These are phyloP conservation scores for Mycosphaerella sp. DNA, from an alignment of 2,329 filamentous ascomycete genomes.

Conservation along the genomic window DNA sequence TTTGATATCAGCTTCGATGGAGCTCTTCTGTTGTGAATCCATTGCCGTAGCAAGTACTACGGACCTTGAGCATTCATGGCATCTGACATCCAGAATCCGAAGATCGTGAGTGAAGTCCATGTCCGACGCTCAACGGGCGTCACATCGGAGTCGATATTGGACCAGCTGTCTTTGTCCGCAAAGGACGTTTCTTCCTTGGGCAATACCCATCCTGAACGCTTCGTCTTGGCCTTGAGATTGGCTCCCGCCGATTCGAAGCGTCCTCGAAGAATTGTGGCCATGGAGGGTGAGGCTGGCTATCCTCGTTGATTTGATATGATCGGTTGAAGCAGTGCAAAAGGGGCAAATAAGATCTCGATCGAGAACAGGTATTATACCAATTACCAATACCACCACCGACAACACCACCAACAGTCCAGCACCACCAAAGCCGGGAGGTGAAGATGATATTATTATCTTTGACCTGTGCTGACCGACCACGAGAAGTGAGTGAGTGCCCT, in stretches of 20 bases:
- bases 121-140: constrained; percentile 42
- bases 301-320: too few species aligned
- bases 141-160: constrained; percentile 43
- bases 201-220: constrained; percentile 38
- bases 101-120: constrained; percentile 40
- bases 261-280: constrained; percentile 23
- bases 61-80: constrained; percentile 40
- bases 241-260: constrained; percentile 31
- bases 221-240: constrained; percentile 33
- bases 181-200: constrained; percentile 37
- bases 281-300: neutral
- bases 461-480: constrained; percentile 5
- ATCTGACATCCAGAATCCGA: constrained; percentile 45
- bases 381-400: too few species aligned
- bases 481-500: neutral
- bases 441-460: constrained; percentile 3
- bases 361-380: too few species aligned
- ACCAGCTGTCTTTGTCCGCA: constrained; percentile 38
- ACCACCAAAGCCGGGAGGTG: neutral
- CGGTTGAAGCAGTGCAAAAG: too few species aligned
- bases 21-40: constrained; percentile 19
- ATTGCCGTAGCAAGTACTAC: neutral
- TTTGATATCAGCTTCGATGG: neutral
- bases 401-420: neutral
- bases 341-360: too few species aligned